phyloP scores from a whole-genome alignment of 225 moss, liverwort and hornwort genomes.

The Bryum argenteum region DNA sequence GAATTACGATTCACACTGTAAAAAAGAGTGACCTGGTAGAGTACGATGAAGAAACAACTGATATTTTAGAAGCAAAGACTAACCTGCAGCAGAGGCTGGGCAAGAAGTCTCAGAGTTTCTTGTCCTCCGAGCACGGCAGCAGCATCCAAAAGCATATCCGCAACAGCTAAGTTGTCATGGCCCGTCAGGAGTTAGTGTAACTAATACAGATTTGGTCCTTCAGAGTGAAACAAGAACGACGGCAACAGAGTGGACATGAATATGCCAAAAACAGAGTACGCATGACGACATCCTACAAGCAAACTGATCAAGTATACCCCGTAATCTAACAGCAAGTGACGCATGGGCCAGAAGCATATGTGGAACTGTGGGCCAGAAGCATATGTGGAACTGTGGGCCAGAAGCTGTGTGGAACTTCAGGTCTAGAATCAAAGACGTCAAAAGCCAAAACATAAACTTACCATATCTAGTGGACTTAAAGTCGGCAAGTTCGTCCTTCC shows the following conservation, averaged over 20 bases:
- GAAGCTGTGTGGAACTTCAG: not conserved
- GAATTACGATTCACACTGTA: not conserved
- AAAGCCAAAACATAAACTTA: slow-evolving; percentile 29
- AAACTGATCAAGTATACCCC: too few species aligned
- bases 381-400: too few species aligned
- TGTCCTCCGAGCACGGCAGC: slow-evolving; percentile 89
- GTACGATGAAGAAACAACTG: not conserved
- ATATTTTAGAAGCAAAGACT: slow-evolving; percentile 17
- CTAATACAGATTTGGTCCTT: not conserved
- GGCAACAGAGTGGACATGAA: not conserved
- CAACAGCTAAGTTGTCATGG: slow-evolving; percentile 68
- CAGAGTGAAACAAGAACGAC: not conserved
- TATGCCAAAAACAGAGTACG: slow-evolving; percentile 5
- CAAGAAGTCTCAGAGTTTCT: slow-evolving; percentile 77
- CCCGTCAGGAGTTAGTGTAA: slow-evolving; percentile 20
- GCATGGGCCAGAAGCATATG: not conserved
- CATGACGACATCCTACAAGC: slow-evolving; percentile 1
- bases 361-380: not conserved
- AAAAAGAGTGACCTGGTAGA: not conserved
- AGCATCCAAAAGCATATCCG: slow-evolving; percentile 94
- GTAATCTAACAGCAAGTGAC: not conserved
- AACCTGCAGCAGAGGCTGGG: slow-evolving; percentile 87
- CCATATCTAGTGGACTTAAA: slow-evolving; percentile 81
- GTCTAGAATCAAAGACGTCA: not conserved
- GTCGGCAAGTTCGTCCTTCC: slow-evolving; percentile 83